Evolutionary conservation across 495 filamentous ascomycete species (phyloP).

Genomic region (Collariella sp.): DNA sequence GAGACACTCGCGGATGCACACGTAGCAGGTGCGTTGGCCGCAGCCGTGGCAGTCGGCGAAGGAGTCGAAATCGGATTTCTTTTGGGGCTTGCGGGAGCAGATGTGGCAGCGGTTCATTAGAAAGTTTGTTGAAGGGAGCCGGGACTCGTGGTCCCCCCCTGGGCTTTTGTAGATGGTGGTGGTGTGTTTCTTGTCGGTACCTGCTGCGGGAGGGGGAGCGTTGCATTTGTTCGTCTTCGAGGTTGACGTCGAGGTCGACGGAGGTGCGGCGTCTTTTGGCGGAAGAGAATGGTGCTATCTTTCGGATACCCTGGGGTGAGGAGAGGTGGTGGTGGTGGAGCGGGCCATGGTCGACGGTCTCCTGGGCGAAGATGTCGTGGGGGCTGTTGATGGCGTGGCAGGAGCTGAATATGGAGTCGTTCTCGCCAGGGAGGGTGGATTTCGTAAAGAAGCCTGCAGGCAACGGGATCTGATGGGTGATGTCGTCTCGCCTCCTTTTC

Average conservation of each 20-base stretch:
- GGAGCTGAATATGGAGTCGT: slow-evolving; percentile 11
- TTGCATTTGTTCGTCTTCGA: slow-evolving; percentile 5
- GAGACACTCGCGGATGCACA: slow-evolving; percentile 41
- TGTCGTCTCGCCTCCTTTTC: slow-evolving; percentile 37
- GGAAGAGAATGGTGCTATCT: slow-evolving; percentile 27
- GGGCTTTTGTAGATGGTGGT: background rate
- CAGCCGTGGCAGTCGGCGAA: slow-evolving; percentile 42
- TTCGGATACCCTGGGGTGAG: slow-evolving; percentile 15
- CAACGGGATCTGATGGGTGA: slow-evolving; percentile 25
- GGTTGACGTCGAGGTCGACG: slow-evolving; percentile 5
- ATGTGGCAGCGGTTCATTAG: slow-evolving; percentile 40
- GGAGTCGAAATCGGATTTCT: slow-evolving; percentile 41
- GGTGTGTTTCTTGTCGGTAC: slow-evolving; percentile 10
- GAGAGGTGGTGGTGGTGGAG: slow-evolving; percentile 8
- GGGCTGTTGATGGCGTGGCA: background rate
- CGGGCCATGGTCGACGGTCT: slow-evolving; percentile 9
- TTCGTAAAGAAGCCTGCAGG: slow-evolving; percentile 18
- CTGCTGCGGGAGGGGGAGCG: slow-evolving; percentile 6
- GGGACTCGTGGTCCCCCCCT: slow-evolving; percentile 1
- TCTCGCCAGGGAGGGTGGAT: background rate
- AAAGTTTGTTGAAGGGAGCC: no score
- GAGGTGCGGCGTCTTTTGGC: slow-evolving; percentile 26
- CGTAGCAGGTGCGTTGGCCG: slow-evolving; percentile 38
- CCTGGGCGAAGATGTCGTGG: slow-evolving; percentile 7
- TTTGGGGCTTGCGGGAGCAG: slow-evolving; percentile 39